phyloP scores from a whole-genome alignment of 169 alveolate genomes.

The Cryptosporidium viatorum region DNA sequence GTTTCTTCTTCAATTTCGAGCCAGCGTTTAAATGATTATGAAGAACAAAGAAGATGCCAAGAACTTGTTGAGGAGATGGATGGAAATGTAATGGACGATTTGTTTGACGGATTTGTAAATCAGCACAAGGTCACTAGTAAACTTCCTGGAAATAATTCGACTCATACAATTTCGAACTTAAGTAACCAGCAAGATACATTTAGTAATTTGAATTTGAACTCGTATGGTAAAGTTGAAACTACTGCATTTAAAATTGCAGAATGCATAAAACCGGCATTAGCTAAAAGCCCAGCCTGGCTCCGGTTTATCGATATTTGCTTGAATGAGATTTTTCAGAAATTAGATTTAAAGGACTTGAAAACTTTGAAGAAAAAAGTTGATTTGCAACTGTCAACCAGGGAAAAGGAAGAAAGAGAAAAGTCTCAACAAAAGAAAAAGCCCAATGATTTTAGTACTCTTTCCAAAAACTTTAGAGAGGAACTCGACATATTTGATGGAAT shows the following conservation, averaged over 20 bases:
- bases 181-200: conserved; percentile 29
- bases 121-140: background rate
- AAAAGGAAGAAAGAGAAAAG: conserved; percentile 56
- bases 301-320: conserved; percentile 65
- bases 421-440: conserved; percentile 70
- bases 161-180: background rate
- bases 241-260: conserved; percentile 70
- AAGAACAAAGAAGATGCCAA: conserved; percentile 46
- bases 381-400: conserved; percentile 15
- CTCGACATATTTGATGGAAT: conserved; percentile 71
- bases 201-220: conserved; percentile 23
- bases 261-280: conserved; percentile 52
- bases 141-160: conserved; percentile 1
- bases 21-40: background rate
- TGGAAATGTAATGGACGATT: conserved; percentile 69
- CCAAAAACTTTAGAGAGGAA: conserved; percentile 64
- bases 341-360: conserved; percentile 64
- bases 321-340: conserved; percentile 55
- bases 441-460: conserved; percentile 9
- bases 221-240: conserved; percentile 63
- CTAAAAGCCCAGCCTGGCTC: conserved; percentile 74
- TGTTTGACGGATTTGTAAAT: conserved; percentile 55
- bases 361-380: conserved; percentile 66
- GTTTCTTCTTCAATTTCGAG: background rate
- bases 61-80: conserved; percentile 70